Evolutionary conservation across 2,329 filamentous ascomycete species (phyloP), one percentile per base, ranked within the genome.

Genomic region (Hypoxylon rubiginosum): DNA sequence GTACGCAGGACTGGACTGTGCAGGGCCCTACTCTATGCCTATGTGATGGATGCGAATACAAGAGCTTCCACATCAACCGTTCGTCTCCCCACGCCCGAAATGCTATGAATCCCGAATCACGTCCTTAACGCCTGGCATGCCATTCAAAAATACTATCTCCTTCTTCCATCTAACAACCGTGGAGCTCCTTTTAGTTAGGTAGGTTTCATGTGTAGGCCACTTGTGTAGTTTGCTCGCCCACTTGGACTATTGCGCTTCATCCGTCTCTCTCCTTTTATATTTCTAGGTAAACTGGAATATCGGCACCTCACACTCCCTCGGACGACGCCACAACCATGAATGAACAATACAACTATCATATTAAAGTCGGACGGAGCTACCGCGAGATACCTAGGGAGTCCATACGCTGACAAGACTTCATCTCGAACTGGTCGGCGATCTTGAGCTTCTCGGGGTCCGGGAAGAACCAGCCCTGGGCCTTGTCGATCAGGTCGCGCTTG

Each of bases 391-490:
- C 77, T 62, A 88, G 73, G 32, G 76, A 78, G 48, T 82, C 78
- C 66, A 90, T 76, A 67, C 85, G 80, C 66, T 83, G 78, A 74
- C 88, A 90, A 58, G 82, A 82, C 15, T 82, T 81, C 82, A 84
- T 85, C 66, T 82, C 80, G 66, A 81, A 85, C 17, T 79, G 78
- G 34, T 84, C 79, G 30, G 94, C 94, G 63, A 88, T 79, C 66
- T 90, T 87, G 88, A 97, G 88, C 83, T 93, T 94, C 67, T 90
- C 90, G 56, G 89, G 84, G 74, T 97, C 93, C 59, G 90, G 88
- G 78, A 89, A 94, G 75, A 97, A 93, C 91, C 94, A 97, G 3
- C 94, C 94, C 72, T 92, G 89, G 0, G 94, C 94, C 51, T 92
- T 90, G 69, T 97, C 89, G 67, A 90, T 83, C 79, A 94, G 83